Evolutionary conservation across 176 grass and related monocot genomes (phyloP), one percentile per base, ranked within the genome.

Genomic region (Rhipidocladum racemiflorum): DNA sequence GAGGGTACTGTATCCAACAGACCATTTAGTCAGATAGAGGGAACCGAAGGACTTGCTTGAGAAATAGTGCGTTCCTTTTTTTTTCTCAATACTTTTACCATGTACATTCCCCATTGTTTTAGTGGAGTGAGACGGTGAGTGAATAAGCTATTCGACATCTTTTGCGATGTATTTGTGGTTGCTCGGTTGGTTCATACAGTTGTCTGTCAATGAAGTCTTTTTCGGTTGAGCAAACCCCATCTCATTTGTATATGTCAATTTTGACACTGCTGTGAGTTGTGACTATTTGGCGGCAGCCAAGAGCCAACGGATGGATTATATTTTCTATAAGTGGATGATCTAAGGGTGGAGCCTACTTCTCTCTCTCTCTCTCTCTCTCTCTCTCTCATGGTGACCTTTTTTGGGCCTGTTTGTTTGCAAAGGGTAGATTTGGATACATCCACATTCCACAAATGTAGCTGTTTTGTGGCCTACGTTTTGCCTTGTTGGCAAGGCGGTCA

Each of bases 71-170:
- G 7, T 24, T 63, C 18, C 3, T 28, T 13, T 46, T 35, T 34
- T 24, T 64, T 28, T 1, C 5, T 13, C 42, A 59, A 70, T 35
- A 70, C 32, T 59, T 30, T 67, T 75, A 18, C 61, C 72, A 67
- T 82, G 88, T 89, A 77, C 66, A 87, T 76, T 66, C 16, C 24
- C 18, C 9, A 17, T 32, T 59, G 7, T 43, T 73, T 86, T 76
- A 53, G 44, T 85, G 49, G 56, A 70, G 73, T 44, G 72, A 32
- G n/a, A 65, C 28, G 45, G 49, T 45, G 77, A 34, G n/a, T 57
- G 45, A 81, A 36, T 77, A 78, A 78, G 38, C 36, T 56, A 65
- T 82, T 76, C 21, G 56, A 75, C 55, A 32, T 67, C 67, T 79
- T 67, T 85, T 79, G 87, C 25, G 49, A 30, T 35, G 10, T 20